Percentiles rank a stretch among this genome's conserved stretches.
These are phyloP conservation scores for Phoma herbarum DNA, from an alignment of 2,329 filamentous ascomycete genomes.

Conservation along the genomic window DNA sequence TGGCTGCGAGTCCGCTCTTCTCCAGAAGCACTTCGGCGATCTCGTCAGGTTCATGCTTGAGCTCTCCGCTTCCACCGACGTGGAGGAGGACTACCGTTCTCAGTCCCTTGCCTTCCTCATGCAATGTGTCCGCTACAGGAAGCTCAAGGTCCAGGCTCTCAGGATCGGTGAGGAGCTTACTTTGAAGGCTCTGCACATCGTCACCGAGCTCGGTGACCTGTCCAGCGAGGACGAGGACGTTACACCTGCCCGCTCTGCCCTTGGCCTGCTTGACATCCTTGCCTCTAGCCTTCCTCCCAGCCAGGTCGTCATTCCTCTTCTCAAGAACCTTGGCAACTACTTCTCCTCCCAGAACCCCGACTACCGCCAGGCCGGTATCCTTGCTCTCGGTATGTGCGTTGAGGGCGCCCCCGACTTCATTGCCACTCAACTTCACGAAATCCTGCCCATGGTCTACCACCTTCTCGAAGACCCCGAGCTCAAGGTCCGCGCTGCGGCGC, in stretches of 20 bases:
- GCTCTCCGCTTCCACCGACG: conserved; percentile 76
- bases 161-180: conserved; percentile 88
- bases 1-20: conserved; percentile 83
- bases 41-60: conserved; percentile 94
- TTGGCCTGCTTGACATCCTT: conserved; percentile 88
- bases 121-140: conserved; percentile 89
- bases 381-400: conserved; percentile 91
- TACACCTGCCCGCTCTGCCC: conserved; percentile 83
- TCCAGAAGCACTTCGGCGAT: conserved; percentile 87
- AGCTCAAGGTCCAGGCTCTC: conserved; percentile 93
- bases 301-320: conserved; percentile 90
- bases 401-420: conserved; percentile 98
- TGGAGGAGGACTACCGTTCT: conserved; percentile 84
- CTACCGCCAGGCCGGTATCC: conserved; percentile 87
- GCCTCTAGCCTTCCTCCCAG: conserved; percentile 88
- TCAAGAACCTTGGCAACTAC: conserved; percentile 85
- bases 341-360: conserved; percentile 77
- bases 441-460: conserved; percentile 84
- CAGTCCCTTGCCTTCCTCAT: conserved; percentile 95
- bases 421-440: conserved; percentile 85
- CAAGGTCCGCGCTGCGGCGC: conserved; percentile 84
- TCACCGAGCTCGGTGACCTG: conserved; percentile 84
- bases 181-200: conserved; percentile 84
- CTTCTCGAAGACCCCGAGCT: conserved; percentile 85
- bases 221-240: conserved; percentile 79